phyloP scores from a whole-genome alignment of 192 early-diverging fungal species.

The Spizellomyces sp. region DNA sequence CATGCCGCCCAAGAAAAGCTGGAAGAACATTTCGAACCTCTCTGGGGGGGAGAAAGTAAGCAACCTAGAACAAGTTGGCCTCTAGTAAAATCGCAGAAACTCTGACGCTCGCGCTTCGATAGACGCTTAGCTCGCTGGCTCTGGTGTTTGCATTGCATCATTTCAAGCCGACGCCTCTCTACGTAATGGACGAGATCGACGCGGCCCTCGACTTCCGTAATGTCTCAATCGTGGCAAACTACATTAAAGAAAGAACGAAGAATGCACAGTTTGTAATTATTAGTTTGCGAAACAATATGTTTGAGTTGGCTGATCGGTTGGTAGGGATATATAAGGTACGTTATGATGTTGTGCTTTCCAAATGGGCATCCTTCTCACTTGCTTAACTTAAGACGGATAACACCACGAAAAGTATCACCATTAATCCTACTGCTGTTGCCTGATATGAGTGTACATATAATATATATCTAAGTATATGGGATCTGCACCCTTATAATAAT shows the following conservation, averaged over 20 bases:
- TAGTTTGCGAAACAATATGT: constrained; percentile 99
- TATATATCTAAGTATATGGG: too few relatives aligned
- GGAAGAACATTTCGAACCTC: constrained; percentile 99
- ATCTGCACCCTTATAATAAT: too few relatives aligned
- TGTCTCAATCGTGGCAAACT: constrained; percentile 98
- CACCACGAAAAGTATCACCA: constrained; percentile 79
- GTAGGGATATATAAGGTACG: constrained; percentile 95
- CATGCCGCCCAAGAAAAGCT: constrained; percentile 99
- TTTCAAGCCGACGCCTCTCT: constrained; percentile 98
- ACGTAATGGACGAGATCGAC: constrained; percentile 99
- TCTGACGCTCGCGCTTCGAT: neutral
- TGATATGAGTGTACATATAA: neutral
- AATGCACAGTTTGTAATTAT: constrained; percentile 99
- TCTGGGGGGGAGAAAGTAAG: constrained; percentile 98
- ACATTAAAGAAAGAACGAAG: constrained; percentile 95
- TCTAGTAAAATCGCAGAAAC: constrained; percentile 7
- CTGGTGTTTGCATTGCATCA: constrained; percentile 99
- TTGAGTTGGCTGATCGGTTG: constrained; percentile 97
- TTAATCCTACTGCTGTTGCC: constrained; percentile 52
- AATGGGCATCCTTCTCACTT: neutral
- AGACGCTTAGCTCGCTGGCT: constrained; percentile 96
- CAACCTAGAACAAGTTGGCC: constrained; percentile 14
- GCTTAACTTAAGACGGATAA: constrained; percentile 66
- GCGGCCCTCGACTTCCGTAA: constrained; percentile 98
- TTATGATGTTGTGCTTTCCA: neutral